Percentiles rank a stretch among this genome's conserved stretches.
These are phyloP conservation scores for Fraxinus anomala DNA, from an alignment of 257 asterid genomes.

Conservation along the genomic window DNA sequence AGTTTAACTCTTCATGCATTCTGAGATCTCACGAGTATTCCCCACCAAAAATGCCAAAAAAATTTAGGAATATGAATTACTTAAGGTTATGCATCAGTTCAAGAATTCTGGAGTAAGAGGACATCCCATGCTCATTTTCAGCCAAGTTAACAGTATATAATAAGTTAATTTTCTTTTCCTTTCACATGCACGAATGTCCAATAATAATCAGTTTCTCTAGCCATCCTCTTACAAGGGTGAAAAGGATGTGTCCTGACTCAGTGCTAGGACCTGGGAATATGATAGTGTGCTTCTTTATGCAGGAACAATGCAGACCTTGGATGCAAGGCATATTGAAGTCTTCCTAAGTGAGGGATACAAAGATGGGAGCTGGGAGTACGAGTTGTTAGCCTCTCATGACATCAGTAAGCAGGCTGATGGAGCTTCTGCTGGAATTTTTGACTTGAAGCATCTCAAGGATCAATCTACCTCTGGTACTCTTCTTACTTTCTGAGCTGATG, in stretches of 20 bases:
- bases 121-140: background rate
- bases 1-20: background rate
- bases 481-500: background rate
- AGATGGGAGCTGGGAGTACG: constrained; percentile 79
- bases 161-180: background rate
- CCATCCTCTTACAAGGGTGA: constrained; percentile 1
- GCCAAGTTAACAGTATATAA: background rate
- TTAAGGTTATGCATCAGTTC: background rate
- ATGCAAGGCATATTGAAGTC: constrained; percentile 89
- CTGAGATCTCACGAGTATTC: background rate
- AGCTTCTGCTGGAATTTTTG: constrained; percentile 86
- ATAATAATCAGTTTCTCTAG: background rate
- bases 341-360: constrained; percentile 65
- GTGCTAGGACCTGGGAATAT: background rate
- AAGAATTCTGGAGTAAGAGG: background rate
- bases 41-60: background rate
- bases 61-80: background rate
- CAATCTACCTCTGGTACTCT: constrained; percentile 62
- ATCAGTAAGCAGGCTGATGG: constrained; percentile 55
- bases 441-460: constrained; percentile 72
- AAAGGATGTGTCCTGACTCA: background rate
- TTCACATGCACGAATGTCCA: background rate
- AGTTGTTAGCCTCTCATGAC: constrained; percentile 60
- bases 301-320: constrained; percentile 98
- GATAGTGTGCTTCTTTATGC: constrained; percentile 25